These are phyloP conservation scores for Yarrowia sp. DNA, from an alignment of 805 yeast species.

Conservation along the genomic window DNA sequence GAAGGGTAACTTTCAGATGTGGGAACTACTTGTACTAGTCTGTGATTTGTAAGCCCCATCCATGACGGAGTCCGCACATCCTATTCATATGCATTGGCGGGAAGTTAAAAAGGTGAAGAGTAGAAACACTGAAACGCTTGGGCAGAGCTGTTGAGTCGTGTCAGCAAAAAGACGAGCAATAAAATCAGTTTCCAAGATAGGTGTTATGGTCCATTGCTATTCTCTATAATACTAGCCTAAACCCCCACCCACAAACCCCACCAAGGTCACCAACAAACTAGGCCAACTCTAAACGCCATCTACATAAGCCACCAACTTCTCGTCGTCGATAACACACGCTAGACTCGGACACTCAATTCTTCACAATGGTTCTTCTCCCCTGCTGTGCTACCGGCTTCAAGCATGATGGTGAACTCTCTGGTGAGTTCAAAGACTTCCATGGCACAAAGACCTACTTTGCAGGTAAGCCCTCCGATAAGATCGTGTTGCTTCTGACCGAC, in stretches of 20 bases:
- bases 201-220: not conserved
- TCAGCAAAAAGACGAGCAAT: no score
- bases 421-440: constrained; percentile 31
- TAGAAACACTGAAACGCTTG: not conserved
- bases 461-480: constrained; percentile 47
- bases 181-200: no score
- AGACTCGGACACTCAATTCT: not conserved
- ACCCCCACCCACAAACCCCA: not conserved
- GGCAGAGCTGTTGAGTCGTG: not conserved
- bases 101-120: not conserved
- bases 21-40: not conserved
- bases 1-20: not conserved
- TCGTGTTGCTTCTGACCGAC: constrained; percentile 64
- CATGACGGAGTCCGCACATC: not conserved
- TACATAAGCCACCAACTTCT: not conserved
- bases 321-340: not conserved
- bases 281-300: constrained; percentile 3
- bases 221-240: not conserved
- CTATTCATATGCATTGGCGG: not conserved
- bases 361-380: constrained; percentile 18
- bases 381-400: constrained; percentile 24
- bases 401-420: constrained; percentile 34
- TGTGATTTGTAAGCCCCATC: not conserved
- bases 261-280: not conserved
- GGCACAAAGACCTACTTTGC: constrained; percentile 46